A percentile compares a stretch with the other conserved stretches of the same genome.
Evolutionary conservation across 306 rosid species (phyloP).

Genomic region (Trifolium dubium): DNA sequence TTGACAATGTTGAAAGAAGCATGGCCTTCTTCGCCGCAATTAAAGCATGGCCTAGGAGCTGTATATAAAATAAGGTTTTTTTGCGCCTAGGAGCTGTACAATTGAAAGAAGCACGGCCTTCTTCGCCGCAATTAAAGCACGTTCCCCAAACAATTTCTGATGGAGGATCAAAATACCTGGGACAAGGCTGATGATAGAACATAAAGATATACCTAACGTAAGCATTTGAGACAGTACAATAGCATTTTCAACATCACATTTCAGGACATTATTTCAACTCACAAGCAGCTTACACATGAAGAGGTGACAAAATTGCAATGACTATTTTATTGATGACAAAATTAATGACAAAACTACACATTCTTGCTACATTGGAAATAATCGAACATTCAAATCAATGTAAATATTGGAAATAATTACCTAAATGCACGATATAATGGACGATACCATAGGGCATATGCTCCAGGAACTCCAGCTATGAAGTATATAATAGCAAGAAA

Average conservation of each 20-base stretch:
- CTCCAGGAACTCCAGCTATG: conserved; percentile 93
- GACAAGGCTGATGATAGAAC: conserved; percentile 82
- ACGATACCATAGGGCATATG: conserved; percentile 91
- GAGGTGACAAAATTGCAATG: too few relatives aligned
- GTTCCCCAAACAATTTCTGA: conserved; percentile 70
- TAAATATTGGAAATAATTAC: conserved; percentile 50
- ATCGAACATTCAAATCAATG: conserved; percentile 28
- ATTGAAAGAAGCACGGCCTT: conserved; percentile 83
- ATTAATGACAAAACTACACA: too few relatives aligned
- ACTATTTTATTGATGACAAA: too few relatives aligned
- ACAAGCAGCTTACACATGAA: conserved; percentile 89
- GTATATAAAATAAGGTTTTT: conserved; percentile 86
- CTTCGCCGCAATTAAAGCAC: conserved; percentile 89
- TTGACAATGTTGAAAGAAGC: too few relatives aligned
- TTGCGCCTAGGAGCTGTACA: conserved; percentile 66
- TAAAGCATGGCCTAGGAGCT: too few relatives aligned
- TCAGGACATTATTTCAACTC: conserved; percentile 57
- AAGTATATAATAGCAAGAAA: conserved; percentile 93
- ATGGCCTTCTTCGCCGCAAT: too few relatives aligned
- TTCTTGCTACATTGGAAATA: too few relatives aligned
- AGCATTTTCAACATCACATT: conserved; percentile 47
- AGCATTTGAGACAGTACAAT: conserved; percentile 37
- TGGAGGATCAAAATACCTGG: conserved; percentile 97
- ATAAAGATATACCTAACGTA: conserved; percentile 50
- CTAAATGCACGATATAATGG: conserved; percentile 91